A percentile compares a stretch with the other conserved stretches of the same genome.
phyloP scores from a whole-genome alignment of 495 filamentous ascomycete genomes.

The Massariosphaeria phaeospora region DNA sequence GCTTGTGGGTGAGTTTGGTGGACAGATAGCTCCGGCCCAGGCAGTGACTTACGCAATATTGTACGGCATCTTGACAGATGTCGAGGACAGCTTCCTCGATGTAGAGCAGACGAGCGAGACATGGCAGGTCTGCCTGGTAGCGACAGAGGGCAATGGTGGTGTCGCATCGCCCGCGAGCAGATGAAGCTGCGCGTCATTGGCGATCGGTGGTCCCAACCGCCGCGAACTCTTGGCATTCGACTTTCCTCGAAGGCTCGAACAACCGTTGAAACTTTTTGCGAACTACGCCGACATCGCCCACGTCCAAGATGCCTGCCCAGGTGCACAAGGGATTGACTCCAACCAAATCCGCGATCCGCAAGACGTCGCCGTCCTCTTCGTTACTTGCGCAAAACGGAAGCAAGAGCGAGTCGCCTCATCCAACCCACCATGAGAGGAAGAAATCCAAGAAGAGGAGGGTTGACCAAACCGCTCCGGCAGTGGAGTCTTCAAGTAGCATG shows the following conservation, averaged over 20 bases:
- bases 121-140: constrained; percentile 7
- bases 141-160: not conserved
- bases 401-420: too few relatives aligned
- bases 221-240: constrained; percentile 28
- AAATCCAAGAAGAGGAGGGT: too few relatives aligned
- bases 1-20: constrained; percentile 6
- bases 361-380: not conserved
- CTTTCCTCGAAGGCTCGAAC: constrained; percentile 13
- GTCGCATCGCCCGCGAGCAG: too few relatives aligned
- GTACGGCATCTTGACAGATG: constrained; percentile 53
- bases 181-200: not conserved
- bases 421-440: too few relatives aligned
- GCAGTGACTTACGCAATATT: constrained; percentile 64
- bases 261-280: too few relatives aligned
- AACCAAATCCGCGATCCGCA: constrained; percentile 35
- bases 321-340: constrained; percentile 52
- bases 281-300: not conserved
- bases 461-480: too few relatives aligned
- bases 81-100: constrained; percentile 15
- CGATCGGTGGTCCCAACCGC: constrained; percentile 11
- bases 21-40: not conserved
- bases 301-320: constrained; percentile 38
- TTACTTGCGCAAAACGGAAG: too few relatives aligned
- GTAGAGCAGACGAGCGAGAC: not conserved
- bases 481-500: too few relatives aligned